These are phyloP conservation scores for Vanrija pseudolonga DNA, from an alignment of 1,284 basidiomycete species.

Conservation along the genomic window DNA sequence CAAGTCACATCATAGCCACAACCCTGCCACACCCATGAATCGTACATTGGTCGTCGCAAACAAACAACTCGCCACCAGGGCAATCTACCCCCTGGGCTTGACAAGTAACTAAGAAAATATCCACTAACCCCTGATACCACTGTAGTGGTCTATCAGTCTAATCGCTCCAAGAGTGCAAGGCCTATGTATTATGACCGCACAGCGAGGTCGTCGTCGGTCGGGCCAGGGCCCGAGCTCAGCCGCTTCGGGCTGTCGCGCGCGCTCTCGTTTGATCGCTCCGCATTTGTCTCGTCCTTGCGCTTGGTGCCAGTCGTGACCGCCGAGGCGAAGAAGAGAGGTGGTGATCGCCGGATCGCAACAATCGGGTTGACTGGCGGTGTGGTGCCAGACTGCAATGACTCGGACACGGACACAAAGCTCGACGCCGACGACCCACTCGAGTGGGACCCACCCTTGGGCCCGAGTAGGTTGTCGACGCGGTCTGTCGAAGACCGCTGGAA, in stretches of 20 bases:
- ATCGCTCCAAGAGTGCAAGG: too few relatives aligned
- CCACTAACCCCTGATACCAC: too few relatives aligned
- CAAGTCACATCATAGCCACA: too few relatives aligned
- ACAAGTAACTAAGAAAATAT: too few relatives aligned
- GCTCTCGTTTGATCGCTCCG: slow-evolving; percentile 11
- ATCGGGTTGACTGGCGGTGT: slow-evolving; percentile 26
- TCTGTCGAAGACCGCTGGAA: slow-evolving; percentile 29
- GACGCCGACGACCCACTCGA: slow-evolving; percentile 6
- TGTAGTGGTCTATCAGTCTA: not conserved
- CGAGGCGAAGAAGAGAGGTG: slow-evolving; percentile 36
- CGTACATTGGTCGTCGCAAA: too few relatives aligned
- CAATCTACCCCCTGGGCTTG: too few relatives aligned
- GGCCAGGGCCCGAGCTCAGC: slow-evolving; percentile 33
- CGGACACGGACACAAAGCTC: slow-evolving; percentile 1
- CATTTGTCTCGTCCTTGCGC: slow-evolving; percentile 26
- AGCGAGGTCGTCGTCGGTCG: not conserved
- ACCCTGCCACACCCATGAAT: too few relatives aligned
- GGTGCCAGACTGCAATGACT: not conserved
- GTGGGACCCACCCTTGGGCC: slow-evolving; percentile 10
- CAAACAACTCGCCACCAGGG: too few relatives aligned
- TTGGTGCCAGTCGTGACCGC: slow-evolving; percentile 17
- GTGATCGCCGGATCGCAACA: slow-evolving; percentile 27
- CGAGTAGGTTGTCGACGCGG: slow-evolving; percentile 13
- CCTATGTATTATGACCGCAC: not conserved
- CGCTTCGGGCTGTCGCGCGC: slow-evolving; percentile 25